phyloP scores from a whole-genome alignment of 2,329 filamentous ascomycete species.

The Blastomyces parvus region DNA sequence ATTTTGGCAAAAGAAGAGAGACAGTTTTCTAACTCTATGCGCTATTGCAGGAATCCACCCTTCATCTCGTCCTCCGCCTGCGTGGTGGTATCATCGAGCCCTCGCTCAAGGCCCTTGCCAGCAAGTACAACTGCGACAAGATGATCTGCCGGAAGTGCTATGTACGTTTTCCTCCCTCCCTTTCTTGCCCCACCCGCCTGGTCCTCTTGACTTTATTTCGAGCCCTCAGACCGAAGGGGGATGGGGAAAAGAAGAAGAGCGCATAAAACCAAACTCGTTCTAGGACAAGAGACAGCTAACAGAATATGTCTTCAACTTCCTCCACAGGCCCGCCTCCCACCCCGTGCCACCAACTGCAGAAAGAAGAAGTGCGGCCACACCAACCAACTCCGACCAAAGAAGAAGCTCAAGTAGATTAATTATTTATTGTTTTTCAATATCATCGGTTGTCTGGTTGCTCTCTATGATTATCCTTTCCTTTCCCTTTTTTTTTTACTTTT shows the following conservation, averaged over 20 bases:
- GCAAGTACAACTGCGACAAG: constrained; percentile 99
- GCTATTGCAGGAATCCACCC: constrained; percentile 48
- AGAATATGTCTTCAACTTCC: background rate
- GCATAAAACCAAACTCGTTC: background rate
- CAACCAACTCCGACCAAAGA: constrained; percentile 99
- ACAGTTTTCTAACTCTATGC: background rate
- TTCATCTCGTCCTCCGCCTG: constrained; percentile 55
- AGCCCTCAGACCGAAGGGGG: background rate
- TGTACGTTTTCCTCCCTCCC: constrained; percentile 48
- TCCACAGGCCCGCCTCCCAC: constrained; percentile 68
- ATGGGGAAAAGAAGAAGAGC: background rate
- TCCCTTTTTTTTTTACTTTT: background rate
- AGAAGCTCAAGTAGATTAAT: constrained; percentile 82
- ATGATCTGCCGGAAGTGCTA: constrained; percentile 99
- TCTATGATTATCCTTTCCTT: background rate
- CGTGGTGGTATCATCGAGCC: constrained; percentile 50
- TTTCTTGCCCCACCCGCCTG: background rate
- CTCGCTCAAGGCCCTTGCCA: constrained; percentile 52
- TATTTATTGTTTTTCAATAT: constrained; percentile 6
- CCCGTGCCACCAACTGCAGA: constrained; percentile 98
- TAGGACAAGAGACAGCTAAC: background rate
- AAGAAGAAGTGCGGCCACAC: constrained; percentile 99
- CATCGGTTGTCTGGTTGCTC: background rate
- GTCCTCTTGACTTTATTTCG: background rate
- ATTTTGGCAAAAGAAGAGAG: background rate